Evolutionary conservation across 1,284 basidiomycete genomes (phyloP).

Genomic region (Clitocybe nebularis): DNA sequence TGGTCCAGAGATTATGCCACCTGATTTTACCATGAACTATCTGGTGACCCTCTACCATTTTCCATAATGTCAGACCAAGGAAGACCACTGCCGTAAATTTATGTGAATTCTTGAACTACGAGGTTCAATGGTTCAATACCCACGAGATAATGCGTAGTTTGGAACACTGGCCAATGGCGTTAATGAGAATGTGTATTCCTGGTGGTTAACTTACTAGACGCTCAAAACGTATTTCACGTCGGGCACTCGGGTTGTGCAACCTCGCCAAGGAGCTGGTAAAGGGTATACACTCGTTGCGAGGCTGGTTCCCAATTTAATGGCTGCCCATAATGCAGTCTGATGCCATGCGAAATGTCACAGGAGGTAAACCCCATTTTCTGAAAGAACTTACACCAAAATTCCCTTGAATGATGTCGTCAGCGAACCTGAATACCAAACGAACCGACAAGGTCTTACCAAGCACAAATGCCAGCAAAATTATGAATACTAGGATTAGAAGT

Average conservation of each 20-base stretch:
- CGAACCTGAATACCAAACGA: not conserved
- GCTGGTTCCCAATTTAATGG: not conserved
- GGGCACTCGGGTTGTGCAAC: not conserved
- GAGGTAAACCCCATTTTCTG: not conserved
- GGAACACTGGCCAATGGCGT: not conserved
- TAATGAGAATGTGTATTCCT: not conserved
- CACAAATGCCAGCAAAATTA: not conserved
- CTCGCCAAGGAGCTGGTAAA: not conserved
- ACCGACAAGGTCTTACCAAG: not conserved
- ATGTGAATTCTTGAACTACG: not conserved
- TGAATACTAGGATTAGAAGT: not conserved
- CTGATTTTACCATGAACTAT: no score
- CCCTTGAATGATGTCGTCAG: not conserved
- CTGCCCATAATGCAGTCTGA: not conserved
- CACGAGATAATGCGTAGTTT: not conserved
- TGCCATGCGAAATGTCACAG: not conserved
- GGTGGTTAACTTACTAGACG: not conserved
- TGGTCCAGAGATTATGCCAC: no score
- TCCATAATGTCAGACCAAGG: not conserved
- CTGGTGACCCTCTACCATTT: not conserved
- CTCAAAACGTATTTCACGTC: not conserved
- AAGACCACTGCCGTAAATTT: not conserved
- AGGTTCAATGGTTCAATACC: not conserved
- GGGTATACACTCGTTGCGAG: not conserved
- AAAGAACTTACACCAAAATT: not conserved